Conservation (phyloP, 164 flowering plant species). For the Vitis amurensis region DNA sequence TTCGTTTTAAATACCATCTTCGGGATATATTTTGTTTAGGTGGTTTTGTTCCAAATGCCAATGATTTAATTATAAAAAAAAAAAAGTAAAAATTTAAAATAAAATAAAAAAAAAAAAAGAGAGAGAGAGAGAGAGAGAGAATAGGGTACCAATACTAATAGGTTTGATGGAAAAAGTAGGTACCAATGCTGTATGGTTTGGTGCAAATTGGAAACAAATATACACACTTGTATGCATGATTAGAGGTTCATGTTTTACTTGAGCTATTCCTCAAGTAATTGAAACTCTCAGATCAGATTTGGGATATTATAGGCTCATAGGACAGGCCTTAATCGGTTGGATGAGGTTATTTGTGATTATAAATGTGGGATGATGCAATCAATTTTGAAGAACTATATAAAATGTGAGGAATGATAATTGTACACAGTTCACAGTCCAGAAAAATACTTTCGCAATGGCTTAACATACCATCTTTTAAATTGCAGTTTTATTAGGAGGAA, state of each 20-base stretch:
- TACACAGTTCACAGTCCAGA: background rate
- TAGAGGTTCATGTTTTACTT: too few species aligned
- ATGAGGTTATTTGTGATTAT: background rate
- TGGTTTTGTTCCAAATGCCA: too few species aligned
- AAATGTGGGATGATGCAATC: background rate
- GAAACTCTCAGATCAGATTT: background rate
- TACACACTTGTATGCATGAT: background rate
- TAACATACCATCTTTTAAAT: background rate
- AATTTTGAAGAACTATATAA: background rate
- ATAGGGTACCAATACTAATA: too few species aligned
- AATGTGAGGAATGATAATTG: background rate
- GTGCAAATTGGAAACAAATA: background rate
- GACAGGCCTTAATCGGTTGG: background rate
- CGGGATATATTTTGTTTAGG: too few species aligned
- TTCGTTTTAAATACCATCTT: too few species aligned
- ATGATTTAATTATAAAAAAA: too few species aligned
- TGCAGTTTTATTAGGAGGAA: too few species aligned
- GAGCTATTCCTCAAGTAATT: background rate
- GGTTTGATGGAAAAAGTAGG: background rate
- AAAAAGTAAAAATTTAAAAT: too few species aligned
- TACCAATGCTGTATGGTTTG: background rate
- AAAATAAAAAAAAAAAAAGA: too few species aligned
- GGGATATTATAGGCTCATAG: background rate
- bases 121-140: too few species aligned
- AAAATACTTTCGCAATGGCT: background rate